These are phyloP conservation scores for Nemophila menziesii DNA, from an alignment of 257 asterid species.

Conservation along the genomic window DNA sequence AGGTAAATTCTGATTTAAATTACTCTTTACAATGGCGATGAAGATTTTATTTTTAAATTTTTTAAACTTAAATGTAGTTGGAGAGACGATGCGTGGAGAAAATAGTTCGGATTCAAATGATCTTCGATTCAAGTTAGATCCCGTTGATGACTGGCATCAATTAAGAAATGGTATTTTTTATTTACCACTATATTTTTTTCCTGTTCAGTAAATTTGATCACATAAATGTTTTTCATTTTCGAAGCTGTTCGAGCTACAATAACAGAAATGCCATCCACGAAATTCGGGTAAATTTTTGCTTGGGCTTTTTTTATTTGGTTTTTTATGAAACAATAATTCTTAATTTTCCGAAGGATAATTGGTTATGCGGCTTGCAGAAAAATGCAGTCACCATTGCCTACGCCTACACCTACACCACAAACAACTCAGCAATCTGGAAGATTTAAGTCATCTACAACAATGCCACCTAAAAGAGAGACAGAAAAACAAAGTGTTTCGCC, in stretches of 20 bases:
- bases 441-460: conserved; percentile 40
- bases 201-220: background rate
- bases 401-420: conserved; percentile 49
- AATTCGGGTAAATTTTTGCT: conserved; percentile 30
- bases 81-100: conserved; percentile 55
- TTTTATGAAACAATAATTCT: background rate
- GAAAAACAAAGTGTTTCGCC: conserved; percentile 75
- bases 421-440: conserved; percentile 36
- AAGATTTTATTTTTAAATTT: background rate
- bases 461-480: conserved; percentile 44
- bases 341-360: background rate
- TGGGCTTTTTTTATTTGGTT: background rate
- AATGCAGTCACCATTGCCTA: conserved; percentile 38
- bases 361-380: conserved; percentile 27
- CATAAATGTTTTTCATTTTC: conserved; percentile 1
- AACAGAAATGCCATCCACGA: conserved; percentile 49
- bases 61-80: conserved; percentile 28
- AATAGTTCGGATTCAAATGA: conserved; percentile 39
- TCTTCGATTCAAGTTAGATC: conserved; percentile 58
- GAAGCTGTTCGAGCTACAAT: conserved; percentile 66
- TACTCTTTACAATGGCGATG: background rate
- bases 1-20: conserved; percentile 25
- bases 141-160: conserved; percentile 60
- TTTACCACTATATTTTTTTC: background rate
- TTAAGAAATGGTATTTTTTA: conserved; percentile 48